Base-by-base conservation (phyloP, 2,329 filamentous ascomycete species). In the Xylaria sp. region DNA sequence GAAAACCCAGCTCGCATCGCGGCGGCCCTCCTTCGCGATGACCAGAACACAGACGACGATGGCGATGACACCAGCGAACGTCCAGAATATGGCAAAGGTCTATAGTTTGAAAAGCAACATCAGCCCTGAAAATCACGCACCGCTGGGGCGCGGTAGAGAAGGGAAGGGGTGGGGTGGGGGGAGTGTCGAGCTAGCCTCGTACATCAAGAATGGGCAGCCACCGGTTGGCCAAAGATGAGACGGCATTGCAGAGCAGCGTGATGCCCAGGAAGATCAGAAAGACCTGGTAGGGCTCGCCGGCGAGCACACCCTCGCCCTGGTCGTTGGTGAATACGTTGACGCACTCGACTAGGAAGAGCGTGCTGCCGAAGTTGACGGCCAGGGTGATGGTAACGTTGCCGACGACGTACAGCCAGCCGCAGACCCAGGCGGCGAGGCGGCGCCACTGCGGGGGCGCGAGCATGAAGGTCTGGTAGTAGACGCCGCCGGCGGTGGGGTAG, bases 311-410 rank as follows among this genome's bases (percentile, higher is more conserved):
- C 9, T 71, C 68, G 40, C 76, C 79, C 5, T 72, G 69, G 34
- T 72, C 69, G 2, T 71, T 70, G 50, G 80, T 73, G 54, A 84
- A 85, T 34, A 85, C 78, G 53, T 83, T 82, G 69, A 85, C 67
- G 65, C 79, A 82, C 13, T 74, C 78, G 51, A 82, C 76, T 53
- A 83, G 71, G 69, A 84, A 81, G 60, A 91, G 83, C 0, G 86
- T 88, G 2, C 89, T 91, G 6, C 88, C 89, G 64, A 91, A 92
- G 75, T 90, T 90, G 68, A 91, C 88, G n/a, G 88, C 83, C n/a
- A 91, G 77, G 0, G 89, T 91, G 63, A 92, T 92, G 61, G 87
- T 91, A 70, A 91, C 87, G 73, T 92, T 92, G 54, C 90, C 90
- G 47, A 91, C 85, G 17, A 90, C 82, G 68, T 89, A 92, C 19